phyloP scores from a whole-genome alignment of 179 eudicot species.

The Beta corolliflora region DNA sequence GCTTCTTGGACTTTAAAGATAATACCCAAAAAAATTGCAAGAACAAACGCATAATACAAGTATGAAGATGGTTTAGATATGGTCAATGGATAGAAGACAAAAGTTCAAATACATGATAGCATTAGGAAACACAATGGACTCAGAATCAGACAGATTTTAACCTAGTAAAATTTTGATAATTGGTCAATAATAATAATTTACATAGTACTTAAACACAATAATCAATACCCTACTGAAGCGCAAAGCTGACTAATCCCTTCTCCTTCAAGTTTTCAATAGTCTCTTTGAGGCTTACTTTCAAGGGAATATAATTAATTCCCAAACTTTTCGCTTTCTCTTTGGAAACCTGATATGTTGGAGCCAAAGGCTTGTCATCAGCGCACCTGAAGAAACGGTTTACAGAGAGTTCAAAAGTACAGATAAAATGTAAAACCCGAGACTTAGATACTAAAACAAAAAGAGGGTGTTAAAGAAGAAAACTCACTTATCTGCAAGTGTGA shows the following conservation, averaged over 20 bases:
- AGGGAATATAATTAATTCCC: slow-evolving; percentile 28
- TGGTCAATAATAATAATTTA: background rate
- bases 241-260: slow-evolving; percentile 20
- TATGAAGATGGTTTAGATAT: background rate
- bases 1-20: background rate
- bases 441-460: background rate
- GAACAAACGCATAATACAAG: background rate
- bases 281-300: slow-evolving; percentile 18
- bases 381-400: slow-evolving; percentile 19
- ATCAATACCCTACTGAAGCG: background rate
- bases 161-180: background rate
- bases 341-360: slow-evolving; percentile 31
- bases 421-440: background rate
- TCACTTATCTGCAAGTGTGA: slow-evolving; percentile 40
- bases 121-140: background rate
- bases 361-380: slow-evolving; percentile 33
- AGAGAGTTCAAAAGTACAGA: background rate
- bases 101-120: slow-evolving; percentile 1
- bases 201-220: background rate
- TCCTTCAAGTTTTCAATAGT: slow-evolving; percentile 29
- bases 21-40: background rate
- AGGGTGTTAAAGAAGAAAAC: background rate
- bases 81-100: background rate
- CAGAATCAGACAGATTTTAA: too few relatives aligned
- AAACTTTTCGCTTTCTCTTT: slow-evolving; percentile 23